Evolutionary conservation across 495 filamentous ascomycete species (phyloP), one percentile per base, ranked within the genome.

Genomic region (Cetradonia linearis): DNA sequence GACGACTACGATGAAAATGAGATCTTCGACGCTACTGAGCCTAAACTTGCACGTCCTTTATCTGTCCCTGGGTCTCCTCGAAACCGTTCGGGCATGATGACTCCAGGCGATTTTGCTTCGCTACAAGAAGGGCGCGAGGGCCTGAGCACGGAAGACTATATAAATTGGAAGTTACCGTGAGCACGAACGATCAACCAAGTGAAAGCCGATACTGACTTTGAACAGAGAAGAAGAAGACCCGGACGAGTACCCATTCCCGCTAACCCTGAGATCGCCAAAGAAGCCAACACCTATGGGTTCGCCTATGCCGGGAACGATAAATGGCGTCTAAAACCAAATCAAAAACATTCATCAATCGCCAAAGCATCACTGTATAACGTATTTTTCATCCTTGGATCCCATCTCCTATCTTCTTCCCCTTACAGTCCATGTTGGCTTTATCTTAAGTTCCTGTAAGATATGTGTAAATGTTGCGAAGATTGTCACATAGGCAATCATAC

Each of bases 101-200:
- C 93, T 1, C 93, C 93, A 20, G 93, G 93, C 38, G 93, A 98
- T 70, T 98, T 97, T 75, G 93, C 90, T 3, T 94, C 89, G 54
- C 73, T 98, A 31, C 94, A 97, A 73, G 93, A 98, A 72, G 89
- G 89, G 34, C 83, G 85, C 49, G 93, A 98, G 72, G 93, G 93
- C 3, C 72, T 98, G 63, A 91, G 83, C 72, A 97, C 93, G 16
- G 93, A 98, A 73, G 93, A 98, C 68, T 97, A 98, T 69, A 87
- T 97, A 64, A 86, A 93, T 46, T 98, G 94, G 93, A 94, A 92
- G 72, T 77, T 98, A 27, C 93, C 93, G 88, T 96, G 81, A 86
- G 91, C 86, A 59, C 16, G 33, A 52, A 8, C 20, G 49, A 36
- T 9, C 18, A 42, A 31, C 33, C 31, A 27, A 28, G n/a, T 33